Percentiles rank a stretch among this genome's conserved stretches.
These are phyloP conservation scores for Maudiozyma saulgeensis DNA, from an alignment of 805 yeast genomes.

Conservation along the genomic window DNA sequence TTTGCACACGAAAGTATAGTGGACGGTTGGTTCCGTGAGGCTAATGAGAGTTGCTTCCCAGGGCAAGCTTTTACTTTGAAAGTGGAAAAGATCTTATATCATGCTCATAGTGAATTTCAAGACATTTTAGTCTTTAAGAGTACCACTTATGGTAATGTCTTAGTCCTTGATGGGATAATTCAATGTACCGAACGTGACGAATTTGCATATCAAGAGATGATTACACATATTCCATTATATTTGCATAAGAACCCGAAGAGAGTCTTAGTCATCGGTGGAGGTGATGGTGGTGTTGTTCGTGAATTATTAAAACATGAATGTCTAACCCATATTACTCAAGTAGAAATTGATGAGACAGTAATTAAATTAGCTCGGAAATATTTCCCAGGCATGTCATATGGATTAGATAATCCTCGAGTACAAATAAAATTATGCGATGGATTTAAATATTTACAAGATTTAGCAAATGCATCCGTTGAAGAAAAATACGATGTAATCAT, in stretches of 20 bases:
- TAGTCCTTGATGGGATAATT: slow-evolving; percentile 80
- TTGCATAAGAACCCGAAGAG: slow-evolving; percentile 65
- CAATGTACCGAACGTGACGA: slow-evolving; percentile 92
- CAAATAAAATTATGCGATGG: slow-evolving; percentile 71
- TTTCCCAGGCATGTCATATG: slow-evolving; percentile 68
- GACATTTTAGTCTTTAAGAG: slow-evolving; percentile 75
- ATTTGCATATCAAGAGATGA: slow-evolving; percentile 89
- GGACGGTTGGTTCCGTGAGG: slow-evolving; percentile 79
- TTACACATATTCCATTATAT: slow-evolving; percentile 72
- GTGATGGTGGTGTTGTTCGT: slow-evolving; percentile 90
- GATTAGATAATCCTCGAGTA: slow-evolving; percentile 55
- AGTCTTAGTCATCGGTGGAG: slow-evolving; percentile 88
- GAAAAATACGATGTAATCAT: slow-evolving; percentile 72
- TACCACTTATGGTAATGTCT: slow-evolving; percentile 71
- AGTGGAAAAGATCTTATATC: slow-evolving; percentile 56
- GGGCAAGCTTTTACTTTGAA: slow-evolving; percentile 74
- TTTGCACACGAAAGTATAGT: slow-evolving; percentile 25
- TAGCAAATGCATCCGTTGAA: slow-evolving; percentile 20
- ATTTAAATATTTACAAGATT: slow-evolving; percentile 55
- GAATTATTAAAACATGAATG: slow-evolving; percentile 72
- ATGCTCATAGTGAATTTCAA: slow-evolving; percentile 62
- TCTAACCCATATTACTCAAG: slow-evolving; percentile 59
- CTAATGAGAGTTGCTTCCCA: slow-evolving; percentile 61
- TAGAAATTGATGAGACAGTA: slow-evolving; percentile 84
- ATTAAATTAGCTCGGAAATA: slow-evolving; percentile 61